Conservation (phyloP, 176 grass and related monocot genomes). For the Lolium rigidum region DNA sequence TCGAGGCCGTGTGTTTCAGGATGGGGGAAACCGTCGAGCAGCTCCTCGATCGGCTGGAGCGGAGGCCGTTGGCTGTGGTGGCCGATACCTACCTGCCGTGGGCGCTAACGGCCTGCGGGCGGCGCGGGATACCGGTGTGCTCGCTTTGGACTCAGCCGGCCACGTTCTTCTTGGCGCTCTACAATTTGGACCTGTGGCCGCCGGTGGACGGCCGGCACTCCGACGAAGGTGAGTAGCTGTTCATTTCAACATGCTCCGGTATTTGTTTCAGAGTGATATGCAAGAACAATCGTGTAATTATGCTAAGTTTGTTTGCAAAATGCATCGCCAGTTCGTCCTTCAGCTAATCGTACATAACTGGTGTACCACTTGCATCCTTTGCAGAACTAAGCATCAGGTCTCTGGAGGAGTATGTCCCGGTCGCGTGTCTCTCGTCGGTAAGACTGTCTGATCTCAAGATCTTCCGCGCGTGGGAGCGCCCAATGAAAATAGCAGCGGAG, state of each 20-base stretch:
- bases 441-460: conserved; percentile 48
- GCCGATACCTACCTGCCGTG: conserved; percentile 60
- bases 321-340: too few species aligned
- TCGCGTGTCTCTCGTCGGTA: conserved; percentile 35
- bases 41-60: conserved; percentile 50
- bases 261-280: neutral
- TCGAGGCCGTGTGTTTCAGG: conserved; percentile 52
- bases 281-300: too few species aligned
- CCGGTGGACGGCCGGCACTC: conserved; percentile 16
- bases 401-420: conserved; percentile 53
- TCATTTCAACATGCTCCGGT: neutral
- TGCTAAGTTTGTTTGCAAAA: too few species aligned
- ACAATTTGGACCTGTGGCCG: conserved; percentile 48
- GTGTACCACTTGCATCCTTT: neutral
- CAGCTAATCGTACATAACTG: neutral
- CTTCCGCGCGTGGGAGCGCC: conserved; percentile 8
- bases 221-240: conserved; percentile 40
- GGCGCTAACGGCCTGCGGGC: conserved; percentile 46
- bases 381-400: conserved; percentile 33
- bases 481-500: conserved; percentile 6
- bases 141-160: conserved; percentile 58
- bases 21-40: conserved; percentile 56
- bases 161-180: conserved; percentile 53
- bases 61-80: conserved; percentile 43
- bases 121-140: conserved; percentile 58